Conservation (phyloP, 2,329 filamentous ascomycete genomes). For the Exophiala sideris region DNA sequence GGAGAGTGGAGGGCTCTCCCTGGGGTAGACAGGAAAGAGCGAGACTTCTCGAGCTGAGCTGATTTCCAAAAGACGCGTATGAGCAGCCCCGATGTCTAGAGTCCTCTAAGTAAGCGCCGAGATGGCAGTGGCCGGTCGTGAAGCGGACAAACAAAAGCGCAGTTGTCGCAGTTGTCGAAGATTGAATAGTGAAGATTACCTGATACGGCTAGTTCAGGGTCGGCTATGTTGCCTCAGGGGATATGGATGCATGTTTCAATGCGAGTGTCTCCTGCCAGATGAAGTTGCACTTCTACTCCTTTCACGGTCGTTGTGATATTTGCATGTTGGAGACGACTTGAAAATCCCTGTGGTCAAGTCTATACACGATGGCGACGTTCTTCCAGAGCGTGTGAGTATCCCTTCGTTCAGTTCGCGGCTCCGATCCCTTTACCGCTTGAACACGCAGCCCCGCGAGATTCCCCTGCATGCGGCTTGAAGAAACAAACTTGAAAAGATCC, state of each 20-base stretch:
- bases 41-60: too few relatives aligned
- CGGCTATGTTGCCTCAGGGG: constrained; percentile 13
- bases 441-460: neutral
- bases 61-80: too few relatives aligned
- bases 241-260: neutral
- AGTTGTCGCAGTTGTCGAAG: neutral
- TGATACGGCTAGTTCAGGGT: constrained; percentile 4
- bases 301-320: constrained; percentile 1
- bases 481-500: constrained; percentile 13
- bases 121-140: neutral
- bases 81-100: too few relatives aligned
- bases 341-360: neutral
- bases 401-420: neutral
- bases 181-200: neutral
- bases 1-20: too few relatives aligned
- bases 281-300: neutral
- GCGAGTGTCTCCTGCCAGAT: neutral
- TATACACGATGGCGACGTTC: constrained; percentile 44
- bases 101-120: neutral
- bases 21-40: too few relatives aligned
- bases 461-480: constrained; percentile 5
- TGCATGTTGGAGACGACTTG: neutral
- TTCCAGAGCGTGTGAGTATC: constrained; percentile 47
- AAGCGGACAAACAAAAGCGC: neutral
- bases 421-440: constrained; percentile 3